Evolutionary conservation across 148 eudicot species (phyloP), one percentile per base, ranked within the genome.

Genomic region (Camellia granthamiana): DNA sequence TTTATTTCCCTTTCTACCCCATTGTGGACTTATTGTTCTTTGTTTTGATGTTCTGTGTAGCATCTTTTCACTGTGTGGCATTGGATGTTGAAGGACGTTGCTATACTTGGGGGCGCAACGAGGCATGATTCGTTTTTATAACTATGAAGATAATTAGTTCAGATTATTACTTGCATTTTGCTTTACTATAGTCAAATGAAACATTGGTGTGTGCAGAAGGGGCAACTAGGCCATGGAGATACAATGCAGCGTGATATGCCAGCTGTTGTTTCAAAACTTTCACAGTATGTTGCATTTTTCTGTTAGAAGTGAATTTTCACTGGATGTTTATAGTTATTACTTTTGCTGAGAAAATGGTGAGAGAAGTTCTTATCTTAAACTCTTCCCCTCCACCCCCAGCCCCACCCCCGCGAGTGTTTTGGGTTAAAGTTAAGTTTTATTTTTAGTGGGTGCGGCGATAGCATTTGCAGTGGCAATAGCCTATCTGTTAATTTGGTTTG

Each of bases 171-270:
- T 21, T 51, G 16, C 46, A 38, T 67, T 18, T 38, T 42, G 4
- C 73, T 64, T 44, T 43, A 16, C 6, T 47, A 19, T 75, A 2
- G 60, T 23, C 7, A 46, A 15, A 13, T 63, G 14, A 54, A 64
- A 23, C 44, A 60, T 54, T 77, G 47, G 30, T 77, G 8, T 67
- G 16, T 79, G 83, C 91, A 95, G 98, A 95, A 86, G 80, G 98
- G 94, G 51, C 97, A 95, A 83, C 90, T 95, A 47, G 98, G 98
- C 83, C 97, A 95, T 81, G 97, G 98, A n/a, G 98, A 95, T 82
- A 87, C 77, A 51, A 78, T 92, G 65, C 94, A 88, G 87, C 93
- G 98, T 3, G 98, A 95, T 83, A 84, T 91, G 76, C 98, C 98
- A 14, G 92, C 98, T 16, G 21, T 92, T 79, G 90, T 93, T 46